A percentile compares a stretch with the other conserved stretches of the same genome.
These are phyloP conservation scores for Dothideomycetidae sp. DNA, from an alignment of 2,329 filamentous ascomycete species.

Conservation along the genomic window DNA sequence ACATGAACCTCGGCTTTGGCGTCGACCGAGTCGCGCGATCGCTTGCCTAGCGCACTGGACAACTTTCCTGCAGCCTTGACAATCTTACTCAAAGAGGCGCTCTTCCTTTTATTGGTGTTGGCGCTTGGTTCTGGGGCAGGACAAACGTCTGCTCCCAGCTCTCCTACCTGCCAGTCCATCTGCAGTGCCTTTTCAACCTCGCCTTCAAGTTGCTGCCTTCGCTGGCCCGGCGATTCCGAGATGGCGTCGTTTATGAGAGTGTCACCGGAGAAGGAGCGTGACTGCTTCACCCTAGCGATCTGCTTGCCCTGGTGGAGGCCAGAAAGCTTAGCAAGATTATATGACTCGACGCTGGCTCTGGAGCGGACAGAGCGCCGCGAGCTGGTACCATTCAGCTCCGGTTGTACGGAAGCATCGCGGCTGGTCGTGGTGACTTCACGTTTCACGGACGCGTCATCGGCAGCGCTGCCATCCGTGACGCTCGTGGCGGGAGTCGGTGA, in stretches of 20 bases:
- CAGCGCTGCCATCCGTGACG: slow-evolving; percentile 46
- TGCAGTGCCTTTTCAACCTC: slow-evolving; percentile 36
- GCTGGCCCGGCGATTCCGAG: slow-evolving; percentile 6
- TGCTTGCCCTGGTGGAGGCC: slow-evolving; percentile 16
- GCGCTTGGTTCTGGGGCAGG: slow-evolving; percentile 3
- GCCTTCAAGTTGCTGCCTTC: slow-evolving; percentile 19
- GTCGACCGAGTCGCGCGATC: slow-evolving; percentile 24
- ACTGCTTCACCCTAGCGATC: slow-evolving; percentile 10
- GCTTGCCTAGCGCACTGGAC: slow-evolving; percentile 22
- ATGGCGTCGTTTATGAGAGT: slow-evolving; percentile 20
- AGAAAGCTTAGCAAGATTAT: slow-evolving; percentile 37
- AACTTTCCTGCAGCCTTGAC: slow-evolving; percentile 9
- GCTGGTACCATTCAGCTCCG: slow-evolving; percentile 2
- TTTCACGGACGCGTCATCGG: slow-evolving; percentile 25
- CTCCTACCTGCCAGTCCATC: slow-evolving; percentile 21
- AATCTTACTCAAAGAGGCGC: slow-evolving; percentile 10
- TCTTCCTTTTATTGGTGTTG: slow-evolving; percentile 8
- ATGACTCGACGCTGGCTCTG: slow-evolving; percentile 44
- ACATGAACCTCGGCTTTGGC: slow-evolving; percentile 24
- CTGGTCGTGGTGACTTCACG: slow-evolving; percentile 15
- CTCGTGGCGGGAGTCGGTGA: slow-evolving; percentile 54
- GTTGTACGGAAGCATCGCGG: not conserved
- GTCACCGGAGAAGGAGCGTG: slow-evolving; percentile 26
- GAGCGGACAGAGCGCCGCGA: slow-evolving; percentile 39
- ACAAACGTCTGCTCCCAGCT: slow-evolving; percentile 4